phyloP scores from a whole-genome alignment of 1,284 basidiomycete genomes.

The Puccinia novopanici region DNA sequence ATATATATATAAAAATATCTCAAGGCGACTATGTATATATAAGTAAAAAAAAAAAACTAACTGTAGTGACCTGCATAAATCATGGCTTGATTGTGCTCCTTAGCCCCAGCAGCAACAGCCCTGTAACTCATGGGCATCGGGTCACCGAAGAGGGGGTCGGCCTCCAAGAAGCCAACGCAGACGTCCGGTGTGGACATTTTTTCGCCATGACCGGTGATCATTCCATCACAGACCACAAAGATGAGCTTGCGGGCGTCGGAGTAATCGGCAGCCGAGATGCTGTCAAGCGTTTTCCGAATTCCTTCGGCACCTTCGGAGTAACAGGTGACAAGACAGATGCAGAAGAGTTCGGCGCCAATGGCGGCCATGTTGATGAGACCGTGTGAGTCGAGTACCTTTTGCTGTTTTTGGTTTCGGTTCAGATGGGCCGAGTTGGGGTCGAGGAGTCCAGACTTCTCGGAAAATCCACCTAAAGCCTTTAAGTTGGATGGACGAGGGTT shows the following conservation, averaged over 20 bases:
- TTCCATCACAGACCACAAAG: too few relatives aligned
- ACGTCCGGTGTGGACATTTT: slow-evolving; percentile 93
- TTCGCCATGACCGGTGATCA: slow-evolving; percentile 95
- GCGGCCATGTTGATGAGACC: slow-evolving; percentile 75
- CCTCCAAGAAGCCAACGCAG: slow-evolving; percentile 86
- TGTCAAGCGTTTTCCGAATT: slow-evolving; percentile 85
- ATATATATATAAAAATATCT: too few relatives aligned
- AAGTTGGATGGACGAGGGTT: slow-evolving; percentile 39
- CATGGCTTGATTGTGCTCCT: slow-evolving; percentile 92
- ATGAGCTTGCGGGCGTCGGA: slow-evolving; percentile 87
- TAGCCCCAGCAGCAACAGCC: slow-evolving; percentile 84
- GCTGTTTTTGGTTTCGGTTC: slow-evolving; percentile 20
- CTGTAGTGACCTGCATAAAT: slow-evolving; percentile 99
- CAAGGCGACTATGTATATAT: too few relatives aligned
- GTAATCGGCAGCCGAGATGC: slow-evolving; percentile 85
- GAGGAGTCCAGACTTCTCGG: slow-evolving; percentile 41
- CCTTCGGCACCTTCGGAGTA: slow-evolving; percentile 96
- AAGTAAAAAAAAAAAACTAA: slow-evolving; percentile 62
- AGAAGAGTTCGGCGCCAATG: slow-evolving; percentile 90
- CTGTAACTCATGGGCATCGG: slow-evolving; percentile 92
- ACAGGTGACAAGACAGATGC: slow-evolving; percentile 92
- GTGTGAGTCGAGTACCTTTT: slow-evolving; percentile 52
- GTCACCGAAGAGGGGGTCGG: slow-evolving; percentile 92
- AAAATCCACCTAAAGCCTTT: slow-evolving; percentile 57
- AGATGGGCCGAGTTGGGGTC: slow-evolving; percentile 51